Evolutionary conservation across 1,284 basidiomycete genomes (phyloP), one percentile per base, ranked within the genome.

Genomic region (Cryptococcus sp.): DNA sequence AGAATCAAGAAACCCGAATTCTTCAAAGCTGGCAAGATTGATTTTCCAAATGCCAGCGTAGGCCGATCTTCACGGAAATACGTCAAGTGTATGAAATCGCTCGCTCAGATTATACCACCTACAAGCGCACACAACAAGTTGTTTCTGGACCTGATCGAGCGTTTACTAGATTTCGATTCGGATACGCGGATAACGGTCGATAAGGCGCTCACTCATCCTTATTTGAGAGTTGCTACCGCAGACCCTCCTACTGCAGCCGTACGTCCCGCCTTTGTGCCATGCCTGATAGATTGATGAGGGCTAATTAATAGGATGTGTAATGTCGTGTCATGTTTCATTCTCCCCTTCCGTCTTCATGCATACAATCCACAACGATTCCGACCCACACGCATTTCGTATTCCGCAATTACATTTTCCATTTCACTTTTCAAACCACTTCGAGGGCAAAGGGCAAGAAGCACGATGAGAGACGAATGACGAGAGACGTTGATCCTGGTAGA

Each of bases 21-120:
- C 73, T 98, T 98, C 79, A 90, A 88, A 69, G 85, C 88, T 40
- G 72, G 68, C 23, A 88, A 85, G 66, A 82, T 99, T 44, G 89
- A 94, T 72, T 98, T 90, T 83, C 94, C 96, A 0, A 89, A 90
- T 62, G 78, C 88, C 2, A 86, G 86, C 67, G 87, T 89, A 24
- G 83, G 86, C 16, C 85, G 88, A 66, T 88, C 92, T 69, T 93
- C 89, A 75, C 86, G 85, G 77, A 96, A 92, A 73, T 97, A 96
- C 67, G 93, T 99, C 34, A 85, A 86, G 53, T 84, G 85, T 34
- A 91, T 93, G 68, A 85, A 87, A 66, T 78, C 83, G 51, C 77
- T 99, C 46, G 81, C 76, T 88, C 89, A 61, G 61, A 88, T 96
- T 62, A 91, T 97, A 61, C 83, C 83, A 46, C 83, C 47, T 83